Evolutionary conservation across 495 filamentous ascomycete species (phyloP).

Genomic region (Neurospora discreta): DNA sequence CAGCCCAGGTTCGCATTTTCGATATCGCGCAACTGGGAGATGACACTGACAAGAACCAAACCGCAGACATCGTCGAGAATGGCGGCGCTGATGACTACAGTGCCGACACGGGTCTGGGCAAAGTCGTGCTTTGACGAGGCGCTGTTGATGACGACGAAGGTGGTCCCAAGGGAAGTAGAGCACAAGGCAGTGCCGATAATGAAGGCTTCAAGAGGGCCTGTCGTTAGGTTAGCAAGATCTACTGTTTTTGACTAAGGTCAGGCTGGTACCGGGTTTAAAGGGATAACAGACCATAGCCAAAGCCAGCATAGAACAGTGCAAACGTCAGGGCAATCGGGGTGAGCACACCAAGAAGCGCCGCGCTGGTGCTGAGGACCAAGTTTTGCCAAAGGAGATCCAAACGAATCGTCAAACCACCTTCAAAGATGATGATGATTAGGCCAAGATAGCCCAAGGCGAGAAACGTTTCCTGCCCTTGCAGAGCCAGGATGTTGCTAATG

Average conservation of each 20-base stretch:
- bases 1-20: slow-evolving; percentile 10
- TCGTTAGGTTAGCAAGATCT: no score
- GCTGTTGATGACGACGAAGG: slow-evolving; percentile 58
- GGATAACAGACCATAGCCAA: slow-evolving; percentile 9
- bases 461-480: slow-evolving; percentile 48
- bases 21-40: slow-evolving; percentile 33
- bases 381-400: slow-evolving; percentile 48
- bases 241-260: no score
- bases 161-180: slow-evolving; percentile 68
- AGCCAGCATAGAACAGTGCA: slow-evolving; percentile 29
- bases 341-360: slow-evolving; percentile 54
- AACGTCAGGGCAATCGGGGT: slow-evolving; percentile 62
- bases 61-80: slow-evolving; percentile 80
- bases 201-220: slow-evolving; percentile 50
- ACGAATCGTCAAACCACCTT: slow-evolving; percentile 61
- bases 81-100: slow-evolving; percentile 58
- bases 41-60: slow-evolving; percentile 65
- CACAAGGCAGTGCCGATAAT: slow-evolving; percentile 67
- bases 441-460: slow-evolving; percentile 69
- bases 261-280: not conserved
- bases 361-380: slow-evolving; percentile 43
- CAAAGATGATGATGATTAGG: slow-evolving; percentile 62
- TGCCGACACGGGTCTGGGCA: slow-evolving; percentile 51
- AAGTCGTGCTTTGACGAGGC: slow-evolving; percentile 32
- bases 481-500: slow-evolving; percentile 28